These are phyloP conservation scores for Chondrus crispus DNA, from an alignment of 23 red algal species.

Conservation along the genomic window DNA sequence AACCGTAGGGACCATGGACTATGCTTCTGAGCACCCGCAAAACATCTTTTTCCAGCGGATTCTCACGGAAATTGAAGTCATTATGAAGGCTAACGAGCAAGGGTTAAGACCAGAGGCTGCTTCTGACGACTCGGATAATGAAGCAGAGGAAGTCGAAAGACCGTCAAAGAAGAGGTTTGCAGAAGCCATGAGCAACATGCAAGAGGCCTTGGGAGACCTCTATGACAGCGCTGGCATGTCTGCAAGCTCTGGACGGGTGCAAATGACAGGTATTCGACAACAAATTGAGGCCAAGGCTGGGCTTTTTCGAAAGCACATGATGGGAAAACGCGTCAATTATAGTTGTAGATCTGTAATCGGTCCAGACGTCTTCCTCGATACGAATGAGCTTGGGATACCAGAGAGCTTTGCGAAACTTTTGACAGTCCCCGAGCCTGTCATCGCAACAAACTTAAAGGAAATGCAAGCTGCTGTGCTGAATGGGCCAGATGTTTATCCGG, in stretches of 20 bases:
- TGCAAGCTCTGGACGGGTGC: not conserved
- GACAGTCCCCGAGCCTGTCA: slow-evolving; percentile 73
- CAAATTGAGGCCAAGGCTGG: slow-evolving; percentile 93
- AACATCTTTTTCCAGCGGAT: slow-evolving; percentile 79
- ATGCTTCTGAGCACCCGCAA: slow-evolving; percentile 82
- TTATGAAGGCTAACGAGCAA: not conserved
- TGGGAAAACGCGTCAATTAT: slow-evolving; percentile 97
- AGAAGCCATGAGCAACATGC: slow-evolving; percentile 38
- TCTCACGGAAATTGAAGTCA: slow-evolving; percentile 29
- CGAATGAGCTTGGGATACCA: slow-evolving; percentile 95
- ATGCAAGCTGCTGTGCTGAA: slow-evolving; percentile 65
- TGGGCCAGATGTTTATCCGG: slow-evolving; percentile 78
- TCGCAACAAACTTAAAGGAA: slow-evolving; percentile 36
- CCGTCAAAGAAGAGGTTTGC: not conserved
- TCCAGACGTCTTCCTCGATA: slow-evolving; percentile 97
- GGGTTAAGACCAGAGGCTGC: not conserved
- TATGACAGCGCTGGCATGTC: slow-evolving; percentile 48
- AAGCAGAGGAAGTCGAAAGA: not conserved
- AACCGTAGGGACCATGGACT: slow-evolving; percentile 21
- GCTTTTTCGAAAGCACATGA: slow-evolving; percentile 96
- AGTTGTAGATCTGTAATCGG: slow-evolving; percentile 96
- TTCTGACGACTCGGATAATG: not conserved
- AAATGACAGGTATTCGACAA: slow-evolving; percentile 82
- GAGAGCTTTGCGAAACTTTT: slow-evolving; percentile 88
- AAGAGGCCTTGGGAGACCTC: slow-evolving; percentile 55